A percentile compares a stretch with the other conserved stretches of the same genome.
These are phyloP conservation scores for Monilinia fructigena DNA, from an alignment of 2,329 filamentous ascomycete genomes.

Conservation along the genomic window DNA sequence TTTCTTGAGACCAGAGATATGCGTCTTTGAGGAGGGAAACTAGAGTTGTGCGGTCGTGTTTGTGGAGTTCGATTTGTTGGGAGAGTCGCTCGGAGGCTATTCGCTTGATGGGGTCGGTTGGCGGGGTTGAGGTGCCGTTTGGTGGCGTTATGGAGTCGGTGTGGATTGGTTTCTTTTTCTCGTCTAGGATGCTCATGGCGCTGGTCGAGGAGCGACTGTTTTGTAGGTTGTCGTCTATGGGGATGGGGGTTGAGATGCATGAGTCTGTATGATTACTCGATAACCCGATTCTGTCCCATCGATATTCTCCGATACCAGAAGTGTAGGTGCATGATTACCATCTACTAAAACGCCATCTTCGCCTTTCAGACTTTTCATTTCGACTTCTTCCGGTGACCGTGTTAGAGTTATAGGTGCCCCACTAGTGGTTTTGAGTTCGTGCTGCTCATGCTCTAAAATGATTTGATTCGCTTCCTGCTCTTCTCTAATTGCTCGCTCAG, in stretches of 20 bases:
- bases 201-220: conserved; percentile 23
- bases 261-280: background rate
- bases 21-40: conserved; percentile 48
- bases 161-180: conserved; percentile 25
- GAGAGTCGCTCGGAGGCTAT: conserved; percentile 22
- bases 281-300: background rate
- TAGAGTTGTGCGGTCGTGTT: conserved; percentile 47
- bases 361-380: background rate
- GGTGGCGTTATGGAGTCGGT: conserved; percentile 9
- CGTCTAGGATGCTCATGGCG: conserved; percentile 26
- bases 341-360: background rate
- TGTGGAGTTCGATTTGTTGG: conserved; percentile 10
- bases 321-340: background rate
- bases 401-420: background rate
- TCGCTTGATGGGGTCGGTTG: conserved; percentile 20
- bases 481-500: conserved; percentile 41
- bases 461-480: conserved; percentile 33
- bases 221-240: conserved; percentile 21
- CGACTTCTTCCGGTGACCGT: conserved; percentile 10
- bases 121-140: background rate
- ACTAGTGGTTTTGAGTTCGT: background rate
- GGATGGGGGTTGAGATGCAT: background rate
- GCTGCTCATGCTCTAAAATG: conserved; percentile 20
- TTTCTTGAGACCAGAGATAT: conserved; percentile 64
- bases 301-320: background rate